Evolutionary conservation across 2,329 filamentous ascomycete genomes (phyloP), one percentile per base, ranked within the genome.

Genomic region (Alternaria gaisen): DNA sequence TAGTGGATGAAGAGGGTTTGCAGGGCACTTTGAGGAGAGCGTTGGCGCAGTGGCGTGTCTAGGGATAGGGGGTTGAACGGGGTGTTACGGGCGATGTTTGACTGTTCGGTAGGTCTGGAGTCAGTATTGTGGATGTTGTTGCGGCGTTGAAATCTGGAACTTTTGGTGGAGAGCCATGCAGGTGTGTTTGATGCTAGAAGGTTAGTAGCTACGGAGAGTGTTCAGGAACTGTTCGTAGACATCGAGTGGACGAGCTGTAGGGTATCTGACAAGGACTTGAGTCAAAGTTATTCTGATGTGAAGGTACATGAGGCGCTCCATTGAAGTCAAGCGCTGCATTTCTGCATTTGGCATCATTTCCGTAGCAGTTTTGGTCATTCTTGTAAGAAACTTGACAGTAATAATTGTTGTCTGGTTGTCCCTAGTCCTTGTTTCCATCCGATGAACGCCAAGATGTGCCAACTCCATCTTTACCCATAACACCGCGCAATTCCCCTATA

Each of bases 401-500:
- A 36, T 14, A 26, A 24, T 38, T n/a, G 46, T 7, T 26, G 20
- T 34, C 14, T 50, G 34, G 14, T n/a, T 2, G 8, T 26, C 32
- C 32, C 20, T 26, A 5, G 7, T n/a, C 3, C 46, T 24, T 24
- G 9, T 12, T 50, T 22, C 46, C 14, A 50, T 26, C 20, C 34
- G 36, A 36, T n/a, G 20, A 54, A 30, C 40, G 52, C 52, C 40
- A 14, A 34, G 26, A 22, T 20, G 43, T 14, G 7, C 44, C 38
- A 30, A 53, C 28, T 10, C 4, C 51, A 43, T 30, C 24, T 34
- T 22, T 42, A 22, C 18, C 38, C n/a, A 24, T 44, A 18, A 56
- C 53, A 34, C 53, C 43, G 5, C 24, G 43, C 53, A 34, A 20
- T 43, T 43, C 22, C 38, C 51, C 26, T 53, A 53, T 30, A 40